These are phyloP conservation scores for Russula griseocarnosa DNA, from an alignment of 768 basidiomycete species.

Conservation along the genomic window DNA sequence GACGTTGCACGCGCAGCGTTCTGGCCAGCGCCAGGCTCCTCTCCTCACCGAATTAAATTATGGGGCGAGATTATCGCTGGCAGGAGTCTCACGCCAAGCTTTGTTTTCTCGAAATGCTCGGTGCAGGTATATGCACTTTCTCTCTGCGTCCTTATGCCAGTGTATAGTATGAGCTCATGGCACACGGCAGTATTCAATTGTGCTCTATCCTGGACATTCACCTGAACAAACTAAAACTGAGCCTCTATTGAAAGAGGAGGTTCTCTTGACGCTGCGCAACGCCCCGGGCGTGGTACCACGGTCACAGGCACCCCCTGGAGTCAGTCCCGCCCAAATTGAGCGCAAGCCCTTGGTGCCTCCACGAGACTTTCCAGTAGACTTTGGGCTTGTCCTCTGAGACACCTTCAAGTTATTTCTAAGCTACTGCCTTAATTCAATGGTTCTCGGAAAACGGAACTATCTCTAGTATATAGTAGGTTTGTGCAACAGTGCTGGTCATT, in stretches of 20 bases:
- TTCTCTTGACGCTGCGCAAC: constrained; percentile 29
- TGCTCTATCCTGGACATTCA: constrained; percentile 3
- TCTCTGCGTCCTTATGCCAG: no score
- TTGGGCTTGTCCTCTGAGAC: no score
- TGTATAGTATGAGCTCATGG: background rate
- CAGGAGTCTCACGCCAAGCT: constrained; percentile 15
- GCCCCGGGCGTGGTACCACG: constrained; percentile 1
- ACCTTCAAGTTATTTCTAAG: no score
- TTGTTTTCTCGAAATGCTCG: constrained; percentile 16
- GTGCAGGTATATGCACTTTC: constrained; percentile 6
- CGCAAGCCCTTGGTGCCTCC: background rate
- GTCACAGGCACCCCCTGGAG: constrained; percentile 2
- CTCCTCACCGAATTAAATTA: constrained; percentile 4
- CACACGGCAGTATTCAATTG: constrained; percentile 17
- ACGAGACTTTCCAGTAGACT: background rate
- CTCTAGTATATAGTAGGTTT: background rate
- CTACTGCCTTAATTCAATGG: background rate
- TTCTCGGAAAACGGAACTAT: background rate
- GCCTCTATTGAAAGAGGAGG: constrained; percentile 29
- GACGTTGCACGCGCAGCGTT: constrained; percentile 17
- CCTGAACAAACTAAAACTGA: background rate
- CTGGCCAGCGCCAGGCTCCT: constrained; percentile 12
- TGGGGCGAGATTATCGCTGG: constrained; percentile 16
- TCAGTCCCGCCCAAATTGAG: background rate
- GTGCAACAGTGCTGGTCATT: background rate